Percentiles rank a stretch among this genome's conserved stretches.
These are phyloP conservation scores for Aschersonia sp. DNA, from an alignment of 2,329 filamentous ascomycete species.

Conservation along the genomic window DNA sequence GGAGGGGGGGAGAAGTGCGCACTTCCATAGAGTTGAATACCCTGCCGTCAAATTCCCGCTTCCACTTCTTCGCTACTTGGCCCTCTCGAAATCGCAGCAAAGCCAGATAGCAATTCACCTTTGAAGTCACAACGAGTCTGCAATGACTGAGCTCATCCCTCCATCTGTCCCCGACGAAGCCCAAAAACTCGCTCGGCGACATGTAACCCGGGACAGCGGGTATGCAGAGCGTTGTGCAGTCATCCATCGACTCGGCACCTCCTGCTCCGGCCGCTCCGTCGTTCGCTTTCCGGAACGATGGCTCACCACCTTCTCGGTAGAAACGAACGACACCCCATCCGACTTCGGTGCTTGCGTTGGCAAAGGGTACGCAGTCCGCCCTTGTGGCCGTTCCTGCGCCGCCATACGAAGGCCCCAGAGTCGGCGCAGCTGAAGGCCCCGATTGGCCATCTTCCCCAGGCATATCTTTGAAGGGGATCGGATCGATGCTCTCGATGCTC, in stretches of 20 bases:
- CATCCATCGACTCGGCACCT: slow-evolving; percentile 26
- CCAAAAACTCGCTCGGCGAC: slow-evolving; percentile 77
- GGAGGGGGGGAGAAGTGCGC: too few species aligned
- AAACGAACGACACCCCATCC: slow-evolving; percentile 91
- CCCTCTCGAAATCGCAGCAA: slow-evolving; percentile 82
- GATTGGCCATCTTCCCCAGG: slow-evolving; percentile 22
- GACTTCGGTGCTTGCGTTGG: slow-evolving; percentile 58
- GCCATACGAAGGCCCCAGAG: slow-evolving; percentile 37
- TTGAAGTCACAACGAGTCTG: slow-evolving; percentile 79
- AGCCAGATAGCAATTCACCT: slow-evolving; percentile 85
- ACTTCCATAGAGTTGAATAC: slow-evolving; percentile 87
- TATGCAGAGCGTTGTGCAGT: slow-evolving; percentile 82
- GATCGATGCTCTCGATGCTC: slow-evolving; percentile 67
- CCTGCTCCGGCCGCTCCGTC: slow-evolving; percentile 11
- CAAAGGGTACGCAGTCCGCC: slow-evolving; percentile 59
- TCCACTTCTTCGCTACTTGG: slow-evolving; percentile 63
- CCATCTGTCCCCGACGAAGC: slow-evolving; percentile 81
- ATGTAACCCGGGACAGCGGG: slow-evolving; percentile 91
- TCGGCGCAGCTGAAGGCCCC: slow-evolving; percentile 33
- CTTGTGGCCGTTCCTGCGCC: slow-evolving; percentile 64
- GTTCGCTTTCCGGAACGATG: slow-evolving; percentile 25
- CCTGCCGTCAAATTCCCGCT: slow-evolving; percentile 79
- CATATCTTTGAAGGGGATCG: slow-evolving; percentile 22
- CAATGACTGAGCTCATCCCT: slow-evolving; percentile 82
- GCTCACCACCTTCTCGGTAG: slow-evolving; percentile 74